Base-by-base conservation (phyloP, 2,329 filamentous ascomycete species). In the Aulographum hederae region DNA sequence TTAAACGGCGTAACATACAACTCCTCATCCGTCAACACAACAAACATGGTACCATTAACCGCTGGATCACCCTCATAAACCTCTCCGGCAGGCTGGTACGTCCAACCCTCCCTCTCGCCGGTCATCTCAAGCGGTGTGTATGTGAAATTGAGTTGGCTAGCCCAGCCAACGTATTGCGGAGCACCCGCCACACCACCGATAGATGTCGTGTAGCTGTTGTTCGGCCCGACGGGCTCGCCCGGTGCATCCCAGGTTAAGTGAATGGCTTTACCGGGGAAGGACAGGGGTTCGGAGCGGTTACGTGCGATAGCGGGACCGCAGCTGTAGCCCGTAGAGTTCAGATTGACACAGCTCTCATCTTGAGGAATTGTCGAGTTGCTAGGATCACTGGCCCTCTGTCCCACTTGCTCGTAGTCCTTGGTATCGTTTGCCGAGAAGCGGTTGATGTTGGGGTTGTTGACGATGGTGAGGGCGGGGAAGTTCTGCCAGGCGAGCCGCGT, bases 401-500 rank as follows among this genome's bases (percentile, higher is more conserved):
- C 70, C 1, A 63, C 59, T 0, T 73, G 77, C 52, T 81, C 77
- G 41, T 73, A 73, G 41, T 58, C 60, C 2, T 61, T 65, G 5
- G 64, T 67, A 38, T 69, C 53, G 3, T 73, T 69, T 11, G 69
- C 69, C 34, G 78, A 69, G 47, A 72, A 59, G 17, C 75, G 69
- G 36, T 70, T 71, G 15, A 74, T 65, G 52, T 85, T 86, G 2
- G 80, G 73, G 47, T 86, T 74, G 55, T 86, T 85, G 18, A 77
- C 57, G 31, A 89, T 61, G 41, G 65, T 60, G 12, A 89, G 56
- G 0, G 67, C 63, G 0, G 80, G 81, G 57, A 80, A 85, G 58
- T 91, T 91, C 49, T 86, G 77, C 80, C 81, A 91, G 16, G 72
- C 65, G 18, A 91, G 60, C 5, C 78, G 70, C 1, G 78, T 86